A percentile compares a stretch with the other conserved stretches of the same genome.
Evolutionary conservation across 78 protist species (phyloP).

Genomic region (Dictyostelium discoideum): DNA sequence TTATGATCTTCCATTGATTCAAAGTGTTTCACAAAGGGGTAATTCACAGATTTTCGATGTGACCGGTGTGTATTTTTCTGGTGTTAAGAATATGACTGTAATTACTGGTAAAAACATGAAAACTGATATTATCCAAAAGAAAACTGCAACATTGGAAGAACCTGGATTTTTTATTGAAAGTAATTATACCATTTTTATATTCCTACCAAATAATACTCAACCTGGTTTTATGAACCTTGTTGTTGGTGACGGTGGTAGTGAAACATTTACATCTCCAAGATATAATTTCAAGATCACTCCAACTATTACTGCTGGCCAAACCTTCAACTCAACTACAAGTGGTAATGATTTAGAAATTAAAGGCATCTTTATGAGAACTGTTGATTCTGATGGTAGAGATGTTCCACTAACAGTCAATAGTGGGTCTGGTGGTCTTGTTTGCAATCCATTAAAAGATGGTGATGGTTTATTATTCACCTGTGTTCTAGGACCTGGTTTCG

Average conservation of each 20-base stretch:
- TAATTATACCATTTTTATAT: background rate
- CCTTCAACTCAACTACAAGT: background rate
- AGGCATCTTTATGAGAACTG: background rate
- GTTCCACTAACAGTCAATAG: background rate
- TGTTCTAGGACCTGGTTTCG: background rate
- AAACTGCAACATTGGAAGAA: background rate
- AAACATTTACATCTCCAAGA: background rate
- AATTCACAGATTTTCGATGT: background rate
- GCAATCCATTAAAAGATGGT: background rate
- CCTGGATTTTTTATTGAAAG: background rate
- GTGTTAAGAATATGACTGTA: background rate
- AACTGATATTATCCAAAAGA: background rate
- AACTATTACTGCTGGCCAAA: background rate
- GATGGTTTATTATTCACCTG: background rate
- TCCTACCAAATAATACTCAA: background rate
- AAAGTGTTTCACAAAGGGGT: background rate
- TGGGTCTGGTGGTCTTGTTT: background rate
- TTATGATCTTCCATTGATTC: background rate
- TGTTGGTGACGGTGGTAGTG: background rate
- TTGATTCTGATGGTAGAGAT: background rate
- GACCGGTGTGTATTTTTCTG: background rate
- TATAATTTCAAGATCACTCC: background rate
- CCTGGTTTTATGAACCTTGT: background rate
- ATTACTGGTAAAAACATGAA: background rate
- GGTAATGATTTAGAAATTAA: background rate